Base-by-base conservation (phyloP, 192 early-diverging fungal genomes). In the Coemansia furcata region DNA sequence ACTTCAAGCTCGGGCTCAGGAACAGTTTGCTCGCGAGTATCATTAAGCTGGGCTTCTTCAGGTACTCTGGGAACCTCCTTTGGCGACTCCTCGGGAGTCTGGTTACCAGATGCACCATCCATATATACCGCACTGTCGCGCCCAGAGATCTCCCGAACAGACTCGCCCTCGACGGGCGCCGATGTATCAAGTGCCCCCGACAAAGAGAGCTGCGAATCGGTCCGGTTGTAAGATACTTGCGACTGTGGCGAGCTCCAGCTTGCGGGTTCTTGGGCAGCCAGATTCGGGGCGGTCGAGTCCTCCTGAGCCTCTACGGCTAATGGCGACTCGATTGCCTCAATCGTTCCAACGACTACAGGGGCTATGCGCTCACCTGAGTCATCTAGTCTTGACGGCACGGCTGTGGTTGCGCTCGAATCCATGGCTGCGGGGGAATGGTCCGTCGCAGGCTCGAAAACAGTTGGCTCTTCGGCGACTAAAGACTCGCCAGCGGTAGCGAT, bases 111-210 rank as follows among this genome's bases (percentile, higher is more conserved):
- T 15, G 65, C 58, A 30, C 67, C 73, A 60, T 69, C 77, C 67
- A 79, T 73, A 46, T 69, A 74, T 6, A 79, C 70, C 1, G 77
- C 77, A 21, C 77, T 79, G 68, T 79, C 77, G n/a, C 77, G 77
- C 21, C 73, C 67, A 42, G 66, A 69, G 10, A 73, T 47, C 9
- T 38, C 44, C 35, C 52, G 44, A 32, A 38, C 62, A 15, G 26
- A 26, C 29, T 46, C 65, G 15, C 43, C 38, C 19, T 65, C 70
- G 10, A 62, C 60, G 4, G 49, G 46, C 38, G 47, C 39, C 17
- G 68, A 29, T 30, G 54, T 52, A 10, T 67, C 36, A n/a, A 38
- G 40, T 1, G 52, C 54, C 19, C 30, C 60, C n/a, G 77, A 60
- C 10, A 60, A 32, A 23, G 73, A 75, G 8, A 62, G 49, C 33